Evolutionary conservation across 345 rosid species (phyloP).

Genomic region (Brassica nigra): DNA sequence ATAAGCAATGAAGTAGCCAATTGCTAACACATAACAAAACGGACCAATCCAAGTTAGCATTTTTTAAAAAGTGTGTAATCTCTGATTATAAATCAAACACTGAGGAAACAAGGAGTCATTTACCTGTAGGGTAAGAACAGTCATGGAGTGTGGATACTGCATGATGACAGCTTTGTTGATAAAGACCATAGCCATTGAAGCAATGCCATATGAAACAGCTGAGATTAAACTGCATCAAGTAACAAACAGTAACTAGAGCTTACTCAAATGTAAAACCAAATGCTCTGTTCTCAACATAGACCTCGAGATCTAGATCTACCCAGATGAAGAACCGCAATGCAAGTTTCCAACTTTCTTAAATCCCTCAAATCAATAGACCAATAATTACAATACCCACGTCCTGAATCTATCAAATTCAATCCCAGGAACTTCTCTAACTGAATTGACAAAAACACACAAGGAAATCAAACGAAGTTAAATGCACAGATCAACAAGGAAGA

Average conservation of each 20-base stretch:
- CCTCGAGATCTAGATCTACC: constrained; percentile 31
- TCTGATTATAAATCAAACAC: not conserved
- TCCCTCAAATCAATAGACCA: not conserved
- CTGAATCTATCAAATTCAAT: constrained; percentile 8
- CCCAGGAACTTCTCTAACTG: not conserved
- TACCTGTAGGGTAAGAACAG: constrained; percentile 89
- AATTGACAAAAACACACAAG: not conserved
- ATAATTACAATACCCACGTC: not conserved
- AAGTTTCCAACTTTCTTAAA: not conserved
- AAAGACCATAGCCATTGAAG: constrained; percentile 99
- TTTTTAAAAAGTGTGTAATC: not conserved
- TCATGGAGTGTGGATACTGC: constrained; percentile 86
- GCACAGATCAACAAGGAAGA: not conserved
- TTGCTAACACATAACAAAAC: constrained; percentile 60
- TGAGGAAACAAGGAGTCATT: not conserved
- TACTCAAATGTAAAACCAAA: not conserved
- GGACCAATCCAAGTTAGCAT: constrained; percentile 1
- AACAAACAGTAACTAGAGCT: not conserved
- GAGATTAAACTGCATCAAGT: constrained; percentile 62
- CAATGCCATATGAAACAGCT: constrained; percentile 85
- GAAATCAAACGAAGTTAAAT: not conserved
- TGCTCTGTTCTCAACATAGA: not conserved
- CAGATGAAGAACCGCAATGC: constrained; percentile 17
- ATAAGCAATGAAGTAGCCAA: constrained; percentile 81
- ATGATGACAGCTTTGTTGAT: constrained; percentile 90